phyloP scores from a whole-genome alignment of 2,329 filamentous ascomycete genomes.

The Colletotrichum spaethianum region DNA sequence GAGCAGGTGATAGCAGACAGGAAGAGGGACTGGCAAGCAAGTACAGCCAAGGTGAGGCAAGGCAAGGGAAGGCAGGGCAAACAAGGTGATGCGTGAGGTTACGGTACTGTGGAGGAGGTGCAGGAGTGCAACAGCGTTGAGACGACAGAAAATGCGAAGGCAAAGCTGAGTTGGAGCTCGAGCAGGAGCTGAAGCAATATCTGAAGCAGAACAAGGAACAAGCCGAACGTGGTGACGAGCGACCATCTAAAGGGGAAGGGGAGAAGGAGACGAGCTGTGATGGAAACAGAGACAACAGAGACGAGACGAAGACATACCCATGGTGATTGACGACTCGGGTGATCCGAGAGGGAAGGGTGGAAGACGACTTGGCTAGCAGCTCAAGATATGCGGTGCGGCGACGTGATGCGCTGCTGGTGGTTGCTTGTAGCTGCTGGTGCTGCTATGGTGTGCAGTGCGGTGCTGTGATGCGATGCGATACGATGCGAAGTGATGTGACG shows the following conservation, averaged over 20 bases:
- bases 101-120: background rate
- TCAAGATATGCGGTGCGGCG: slow-evolving; percentile 14
- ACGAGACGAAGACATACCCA: slow-evolving; percentile 11
- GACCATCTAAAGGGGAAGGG: background rate
- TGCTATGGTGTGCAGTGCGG: slow-evolving; percentile 6
- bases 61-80: background rate
- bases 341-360: slow-evolving; percentile 4
- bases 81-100: background rate
- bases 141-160: background rate
- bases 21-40: background rate
- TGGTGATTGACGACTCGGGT: slow-evolving; percentile 7
- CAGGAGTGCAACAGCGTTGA: background rate
- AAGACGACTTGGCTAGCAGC: background rate
- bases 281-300: background rate
- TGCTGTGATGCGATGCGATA: slow-evolving; percentile 27
- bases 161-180: background rate
- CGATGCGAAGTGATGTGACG: slow-evolving; percentile 33
- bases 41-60: background rate
- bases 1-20: background rate
- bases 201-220: background rate
- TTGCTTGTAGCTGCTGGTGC: slow-evolving; percentile 1
- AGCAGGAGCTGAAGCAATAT: background rate
- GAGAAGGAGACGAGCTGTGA: background rate
- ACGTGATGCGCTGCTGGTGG: slow-evolving; percentile 1
- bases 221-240: background rate